A percentile compares a stretch with the other conserved stretches of the same genome.
These are phyloP conservation scores for Leishmania aethiopica DNA, from an alignment of 208 protist genomes.

Conservation along the genomic window DNA sequence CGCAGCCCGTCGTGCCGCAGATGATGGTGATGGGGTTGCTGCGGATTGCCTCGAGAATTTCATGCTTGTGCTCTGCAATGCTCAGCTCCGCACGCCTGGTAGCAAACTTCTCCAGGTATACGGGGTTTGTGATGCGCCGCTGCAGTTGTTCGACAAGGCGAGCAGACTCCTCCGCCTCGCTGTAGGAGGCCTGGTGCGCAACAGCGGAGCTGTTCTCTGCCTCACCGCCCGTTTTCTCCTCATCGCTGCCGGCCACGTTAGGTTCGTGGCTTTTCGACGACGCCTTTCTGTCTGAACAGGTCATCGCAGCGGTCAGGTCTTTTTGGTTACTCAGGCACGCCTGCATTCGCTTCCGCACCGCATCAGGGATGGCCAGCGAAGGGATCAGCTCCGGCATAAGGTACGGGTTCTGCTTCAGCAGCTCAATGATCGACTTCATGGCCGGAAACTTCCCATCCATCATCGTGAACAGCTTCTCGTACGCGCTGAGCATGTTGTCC, in stretches of 20 bases:
- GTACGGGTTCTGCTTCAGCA: conserved; percentile 3
- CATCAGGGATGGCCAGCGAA: conserved; percentile 9
- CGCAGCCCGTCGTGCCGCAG: conserved; percentile 96
- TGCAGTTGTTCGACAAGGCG: conserved; percentile 46
- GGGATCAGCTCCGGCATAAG: conserved; percentile 22
- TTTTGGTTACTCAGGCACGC: conserved; percentile 21
- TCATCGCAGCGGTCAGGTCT: background rate
- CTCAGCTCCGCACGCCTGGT: conserved; percentile 62
- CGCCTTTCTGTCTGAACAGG: background rate
- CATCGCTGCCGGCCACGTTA: too few relatives aligned
- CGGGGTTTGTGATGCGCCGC: conserved; percentile 52
- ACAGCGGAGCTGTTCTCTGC: background rate
- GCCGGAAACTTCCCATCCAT: background rate
- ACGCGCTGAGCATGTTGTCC: conserved; percentile 21
- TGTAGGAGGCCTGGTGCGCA: background rate
- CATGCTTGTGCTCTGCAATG: conserved; percentile 64
- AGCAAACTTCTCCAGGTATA: conserved; percentile 74
- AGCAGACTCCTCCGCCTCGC: conserved; percentile 45
- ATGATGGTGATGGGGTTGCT: conserved; percentile 90
- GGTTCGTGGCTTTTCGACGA: background rate
- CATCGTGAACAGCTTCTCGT: conserved; percentile 20
- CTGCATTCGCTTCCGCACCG: conserved; percentile 23
- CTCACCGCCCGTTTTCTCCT: background rate
- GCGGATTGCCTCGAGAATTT: conserved; percentile 77
- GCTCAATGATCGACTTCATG: conserved; percentile 5